These are phyloP conservation scores for Agaricus bisporus DNA, from an alignment of 768 basidiomycete species.

Conservation along the genomic window DNA sequence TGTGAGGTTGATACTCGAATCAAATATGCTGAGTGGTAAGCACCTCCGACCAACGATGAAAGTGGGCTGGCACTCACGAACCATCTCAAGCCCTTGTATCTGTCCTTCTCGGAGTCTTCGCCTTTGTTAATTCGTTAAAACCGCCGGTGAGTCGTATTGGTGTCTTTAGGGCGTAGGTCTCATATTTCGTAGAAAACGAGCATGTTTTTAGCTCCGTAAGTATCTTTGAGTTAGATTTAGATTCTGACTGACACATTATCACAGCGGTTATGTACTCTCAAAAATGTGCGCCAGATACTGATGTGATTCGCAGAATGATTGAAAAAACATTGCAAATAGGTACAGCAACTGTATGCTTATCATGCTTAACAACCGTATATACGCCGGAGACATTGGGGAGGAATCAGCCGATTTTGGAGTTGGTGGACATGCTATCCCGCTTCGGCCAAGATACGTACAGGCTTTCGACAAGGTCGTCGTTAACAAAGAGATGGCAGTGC, in stretches of 20 bases:
- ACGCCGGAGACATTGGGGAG: not conserved
- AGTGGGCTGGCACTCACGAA: not conserved
- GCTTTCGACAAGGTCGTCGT: not conserved
- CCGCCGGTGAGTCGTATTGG: not conserved
- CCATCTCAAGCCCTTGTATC: not conserved
- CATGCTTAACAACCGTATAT: not conserved
- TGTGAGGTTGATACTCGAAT: conserved; percentile 3
- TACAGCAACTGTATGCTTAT: conserved; percentile 2
- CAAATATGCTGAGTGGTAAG: conserved; percentile 2
- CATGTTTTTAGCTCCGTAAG: conserved; percentile 7
- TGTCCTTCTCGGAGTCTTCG: not conserved
- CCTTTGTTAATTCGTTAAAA: not conserved
- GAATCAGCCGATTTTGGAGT: not conserved
- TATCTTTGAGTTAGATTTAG: not conserved
- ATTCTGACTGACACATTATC: not conserved
- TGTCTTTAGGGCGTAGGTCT: not conserved
- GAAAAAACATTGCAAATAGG: not conserved
- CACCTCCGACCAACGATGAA: not conserved
- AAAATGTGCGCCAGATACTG: not conserved
- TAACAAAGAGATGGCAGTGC: not conserved
- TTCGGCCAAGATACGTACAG: not conserved
- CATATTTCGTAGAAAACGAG: not conserved
- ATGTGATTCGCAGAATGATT: too few species aligned
- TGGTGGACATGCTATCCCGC: not conserved
- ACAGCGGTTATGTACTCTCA: not conserved